Evolutionary conservation across 1,284 basidiomycete genomes (phyloP).

Genomic region (Trichosporon ovoides): DNA sequence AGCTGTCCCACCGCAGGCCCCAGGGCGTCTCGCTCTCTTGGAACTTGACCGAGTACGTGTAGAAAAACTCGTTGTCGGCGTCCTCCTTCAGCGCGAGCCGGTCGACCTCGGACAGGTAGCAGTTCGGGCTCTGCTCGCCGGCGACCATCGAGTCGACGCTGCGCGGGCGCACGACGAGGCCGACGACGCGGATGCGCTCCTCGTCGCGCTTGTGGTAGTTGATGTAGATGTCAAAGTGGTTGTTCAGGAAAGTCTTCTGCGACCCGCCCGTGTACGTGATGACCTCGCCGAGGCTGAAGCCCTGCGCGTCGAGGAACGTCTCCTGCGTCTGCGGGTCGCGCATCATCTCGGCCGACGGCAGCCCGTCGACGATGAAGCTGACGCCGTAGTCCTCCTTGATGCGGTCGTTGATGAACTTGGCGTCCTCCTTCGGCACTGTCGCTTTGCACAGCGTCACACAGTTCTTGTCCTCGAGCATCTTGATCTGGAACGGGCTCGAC

Average conservation of each 20-base stretch:
- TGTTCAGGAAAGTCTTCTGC: slow-evolving; percentile 67
- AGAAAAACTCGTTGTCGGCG: slow-evolving; percentile 64
- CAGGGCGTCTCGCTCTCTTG: slow-evolving; percentile 79
- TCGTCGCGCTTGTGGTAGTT: slow-evolving; percentile 76
- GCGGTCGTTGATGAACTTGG: slow-evolving; percentile 82
- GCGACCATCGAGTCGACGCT: slow-evolving; percentile 45
- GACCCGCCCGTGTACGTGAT: slow-evolving; percentile 10
- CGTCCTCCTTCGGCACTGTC: slow-evolving; percentile 64
- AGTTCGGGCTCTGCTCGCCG: slow-evolving; percentile 32
- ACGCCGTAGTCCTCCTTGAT: slow-evolving; percentile 89
- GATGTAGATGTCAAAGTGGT: slow-evolving; percentile 62
- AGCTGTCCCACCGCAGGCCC: slow-evolving; percentile 87
- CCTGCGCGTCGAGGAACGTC: slow-evolving; percentile 73
- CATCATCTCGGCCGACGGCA: slow-evolving; percentile 91
- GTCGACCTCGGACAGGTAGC: slow-evolving; percentile 25
- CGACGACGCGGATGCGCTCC: slow-evolving; percentile 72
- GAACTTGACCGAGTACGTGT: slow-evolving; percentile 87
- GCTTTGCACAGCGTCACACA: slow-evolving; percentile 72
- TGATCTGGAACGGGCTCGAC: slow-evolving; percentile 70
- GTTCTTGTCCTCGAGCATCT: slow-evolving; percentile 52
- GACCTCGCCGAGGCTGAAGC: slow-evolving; percentile 49
- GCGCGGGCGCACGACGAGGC: slow-evolving; percentile 83
- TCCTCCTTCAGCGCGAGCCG: slow-evolving; percentile 63
- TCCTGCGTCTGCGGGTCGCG: slow-evolving; percentile 69
- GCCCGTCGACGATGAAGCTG: slow-evolving; percentile 91